A percentile compares a stretch with the other conserved stretches of the same genome.
Conservation (phyloP, 2,329 filamentous ascomycete species). For the Claviceps sp. region DNA sequence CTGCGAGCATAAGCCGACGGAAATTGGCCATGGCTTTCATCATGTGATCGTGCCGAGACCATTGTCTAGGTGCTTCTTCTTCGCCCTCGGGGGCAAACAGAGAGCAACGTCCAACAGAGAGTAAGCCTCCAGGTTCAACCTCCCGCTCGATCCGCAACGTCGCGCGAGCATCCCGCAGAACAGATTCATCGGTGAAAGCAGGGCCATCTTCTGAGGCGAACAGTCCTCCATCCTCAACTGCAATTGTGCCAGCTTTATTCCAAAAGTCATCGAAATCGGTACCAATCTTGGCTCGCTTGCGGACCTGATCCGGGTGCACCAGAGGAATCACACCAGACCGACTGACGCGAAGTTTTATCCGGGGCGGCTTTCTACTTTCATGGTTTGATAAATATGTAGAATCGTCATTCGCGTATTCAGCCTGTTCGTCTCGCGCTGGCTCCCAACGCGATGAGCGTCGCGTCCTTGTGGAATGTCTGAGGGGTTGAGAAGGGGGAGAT, state of each 20-base stretch:
- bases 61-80: conserved; percentile 65
- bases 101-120: conserved; percentile 58
- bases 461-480: conserved; percentile 28
- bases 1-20: conserved; percentile 62
- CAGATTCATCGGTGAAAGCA: conserved; percentile 46
- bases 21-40: conserved; percentile 69
- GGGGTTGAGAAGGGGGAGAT: conserved; percentile 25
- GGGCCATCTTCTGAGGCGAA: conserved; percentile 40
- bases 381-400: conserved; percentile 9
- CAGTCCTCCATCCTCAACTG: conserved; percentile 46
- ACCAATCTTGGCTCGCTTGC: conserved; percentile 38
- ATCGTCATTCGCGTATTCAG: conserved; percentile 7
- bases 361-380: conserved; percentile 22
- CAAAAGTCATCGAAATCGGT: conserved; percentile 46
- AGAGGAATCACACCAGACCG: conserved; percentile 34
- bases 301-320: conserved; percentile 45
- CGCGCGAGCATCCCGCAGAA: conserved; percentile 53
- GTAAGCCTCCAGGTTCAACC: conserved; percentile 58
- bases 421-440: conserved; percentile 12
- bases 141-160: conserved; percentile 60
- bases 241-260: conserved; percentile 32
- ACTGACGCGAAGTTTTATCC: conserved; percentile 35
- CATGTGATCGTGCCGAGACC: conserved; percentile 78
- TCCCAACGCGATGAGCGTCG: conserved; percentile 29
- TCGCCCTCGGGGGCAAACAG: conserved; percentile 58